Conservation (phyloP, 108 stramenopile genomes). For the Cyclotella atomus region DNA sequence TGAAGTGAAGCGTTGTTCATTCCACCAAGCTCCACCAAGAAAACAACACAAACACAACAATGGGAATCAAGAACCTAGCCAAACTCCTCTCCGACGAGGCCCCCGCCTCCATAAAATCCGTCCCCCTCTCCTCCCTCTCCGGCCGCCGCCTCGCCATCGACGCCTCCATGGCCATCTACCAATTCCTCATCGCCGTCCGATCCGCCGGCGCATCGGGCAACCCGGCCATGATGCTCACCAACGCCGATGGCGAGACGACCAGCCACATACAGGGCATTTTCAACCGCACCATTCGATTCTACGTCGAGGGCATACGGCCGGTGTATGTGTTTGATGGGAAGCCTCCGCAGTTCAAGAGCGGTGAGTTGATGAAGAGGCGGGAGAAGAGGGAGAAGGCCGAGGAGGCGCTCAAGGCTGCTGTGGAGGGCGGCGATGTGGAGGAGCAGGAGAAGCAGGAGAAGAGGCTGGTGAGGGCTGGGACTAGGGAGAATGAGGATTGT, state of each 20-base stretch:
- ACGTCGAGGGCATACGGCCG: constrained; percentile 93
- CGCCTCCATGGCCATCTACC: constrained; percentile 99
- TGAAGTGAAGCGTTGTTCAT: no score
- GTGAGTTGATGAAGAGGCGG: constrained; percentile 89
- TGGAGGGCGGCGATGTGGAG: constrained; percentile 85
- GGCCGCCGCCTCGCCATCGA: constrained; percentile 98
- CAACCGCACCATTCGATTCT: constrained; percentile 96
- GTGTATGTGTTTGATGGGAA: constrained; percentile 99
- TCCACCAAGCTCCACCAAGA: no score
- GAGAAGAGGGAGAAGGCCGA: constrained; percentile 95
- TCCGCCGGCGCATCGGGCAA: constrained; percentile 67
- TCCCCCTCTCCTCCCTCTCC: constrained; percentile 88
- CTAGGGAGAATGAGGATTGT: constrained; percentile 93
- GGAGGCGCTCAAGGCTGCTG: constrained; percentile 83
- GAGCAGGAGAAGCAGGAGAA: constrained; percentile 89
- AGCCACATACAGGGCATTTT: constrained; percentile 99
- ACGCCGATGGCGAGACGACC: constrained; percentile 93
- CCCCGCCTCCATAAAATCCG: constrained; percentile 93
- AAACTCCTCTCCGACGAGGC: constrained; percentile 96
- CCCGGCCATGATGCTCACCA: constrained; percentile 81
- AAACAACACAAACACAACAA: constrained; percentile 59
- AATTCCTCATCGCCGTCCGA: constrained; percentile 97
- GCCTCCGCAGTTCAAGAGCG: constrained; percentile 95
- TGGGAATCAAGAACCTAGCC: constrained; percentile 98
- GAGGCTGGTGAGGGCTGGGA: constrained; percentile 84